Conservation (phyloP, 202 grass and related monocot genomes). For the Hordeum pubiflorum region DNA sequence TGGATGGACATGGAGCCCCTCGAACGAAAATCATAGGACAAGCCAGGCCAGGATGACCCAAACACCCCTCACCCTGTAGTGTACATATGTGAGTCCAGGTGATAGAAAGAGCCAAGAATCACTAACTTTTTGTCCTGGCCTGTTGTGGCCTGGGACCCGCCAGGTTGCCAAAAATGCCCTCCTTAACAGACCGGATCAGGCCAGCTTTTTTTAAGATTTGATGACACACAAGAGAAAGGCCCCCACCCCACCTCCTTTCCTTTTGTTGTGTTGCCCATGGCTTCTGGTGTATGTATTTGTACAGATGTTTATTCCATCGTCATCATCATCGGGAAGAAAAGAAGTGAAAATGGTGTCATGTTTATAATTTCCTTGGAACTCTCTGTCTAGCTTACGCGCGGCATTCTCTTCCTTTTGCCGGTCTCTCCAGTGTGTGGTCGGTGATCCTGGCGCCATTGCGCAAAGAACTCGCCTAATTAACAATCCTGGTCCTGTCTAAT, state of each 20-base stretch:
- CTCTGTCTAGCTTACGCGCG: slow-evolving; percentile 20
- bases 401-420: slow-evolving; percentile 12
- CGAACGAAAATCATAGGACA: slow-evolving; percentile 7
- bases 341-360: background rate
- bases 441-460: background rate
- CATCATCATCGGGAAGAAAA: background rate
- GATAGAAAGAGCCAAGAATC: slow-evolving; percentile 42
- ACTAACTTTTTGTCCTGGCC: slow-evolving; percentile 49
- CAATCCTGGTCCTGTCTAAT: background rate
- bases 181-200: slow-evolving; percentile 60
- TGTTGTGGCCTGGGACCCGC: slow-evolving; percentile 24
- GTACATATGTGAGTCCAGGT: slow-evolving; percentile 33
- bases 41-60: background rate
- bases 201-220: slow-evolving; percentile 42
- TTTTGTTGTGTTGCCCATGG: slow-evolving; percentile 35
- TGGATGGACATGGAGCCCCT: background rate
- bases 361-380: background rate
- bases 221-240: slow-evolving; percentile 19
- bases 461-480: background rate
- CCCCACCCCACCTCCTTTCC: background rate
- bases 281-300: slow-evolving; percentile 53
- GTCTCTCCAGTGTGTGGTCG: background rate
- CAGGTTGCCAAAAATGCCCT: slow-evolving; percentile 51
- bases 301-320: slow-evolving; percentile 37
- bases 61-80: slow-evolving; percentile 19